These are phyloP conservation scores for Pyricularia sp. DNA, from an alignment of 2,329 filamentous ascomycete genomes.

Conservation along the genomic window DNA sequence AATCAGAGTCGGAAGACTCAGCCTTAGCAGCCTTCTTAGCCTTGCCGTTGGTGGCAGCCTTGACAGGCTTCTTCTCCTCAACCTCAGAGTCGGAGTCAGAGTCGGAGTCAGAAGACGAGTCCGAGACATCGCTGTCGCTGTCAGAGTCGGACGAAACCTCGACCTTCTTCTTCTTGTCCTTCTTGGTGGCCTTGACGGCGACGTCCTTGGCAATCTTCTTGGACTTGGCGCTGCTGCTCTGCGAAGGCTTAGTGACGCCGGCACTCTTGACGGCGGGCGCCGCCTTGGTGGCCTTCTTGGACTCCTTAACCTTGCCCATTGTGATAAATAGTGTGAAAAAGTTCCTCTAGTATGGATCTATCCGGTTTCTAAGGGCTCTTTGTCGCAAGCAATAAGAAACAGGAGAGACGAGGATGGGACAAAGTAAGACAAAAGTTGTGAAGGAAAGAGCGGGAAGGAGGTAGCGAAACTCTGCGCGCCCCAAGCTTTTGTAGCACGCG, in stretches of 20 bases:
- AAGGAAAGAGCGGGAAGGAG: neutral
- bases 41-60: conserved; percentile 18
- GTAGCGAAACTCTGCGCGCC: neutral
- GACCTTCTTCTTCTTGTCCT: conserved; percentile 34
- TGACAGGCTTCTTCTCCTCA: conserved; percentile 19
- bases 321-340: conserved; percentile 15
- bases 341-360: neutral
- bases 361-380: conserved; percentile 1
- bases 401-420: conserved; percentile 7
- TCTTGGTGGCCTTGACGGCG: conserved; percentile 35
- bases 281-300: conserved; percentile 36
- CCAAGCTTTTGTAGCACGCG: neutral
- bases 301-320: conserved; percentile 57
- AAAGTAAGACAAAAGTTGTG: neutral
- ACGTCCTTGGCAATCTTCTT: conserved; percentile 54
- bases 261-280: conserved; percentile 48
- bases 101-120: conserved; percentile 19
- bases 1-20: conserved; percentile 13
- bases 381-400: conserved; percentile 7
- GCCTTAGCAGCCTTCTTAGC: conserved; percentile 8
- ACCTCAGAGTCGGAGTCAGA: conserved; percentile 20
- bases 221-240: conserved; percentile 52
- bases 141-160: conserved; percentile 22
- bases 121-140: conserved; percentile 19
- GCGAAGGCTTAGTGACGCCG: conserved; percentile 53